Percentiles rank a stretch among this genome's conserved stretches.
phyloP scores from a whole-genome alignment of 1,139 yeast species.

The Debaryomyces sp. region DNA sequence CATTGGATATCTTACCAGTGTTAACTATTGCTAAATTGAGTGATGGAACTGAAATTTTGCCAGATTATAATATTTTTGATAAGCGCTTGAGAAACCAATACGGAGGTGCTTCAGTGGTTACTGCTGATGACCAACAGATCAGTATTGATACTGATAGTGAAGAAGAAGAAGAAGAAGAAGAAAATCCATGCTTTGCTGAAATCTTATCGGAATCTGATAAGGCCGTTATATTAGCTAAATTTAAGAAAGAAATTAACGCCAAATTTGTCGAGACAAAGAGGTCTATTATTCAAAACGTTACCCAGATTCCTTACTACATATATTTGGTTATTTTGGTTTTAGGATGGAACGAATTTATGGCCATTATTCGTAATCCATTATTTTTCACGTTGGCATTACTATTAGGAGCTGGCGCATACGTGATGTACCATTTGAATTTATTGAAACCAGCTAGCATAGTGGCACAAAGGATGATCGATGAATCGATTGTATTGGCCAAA shows the following conservation, averaged over 20 bases:
- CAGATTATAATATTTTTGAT: slow-evolving; percentile 52
- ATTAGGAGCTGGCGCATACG: slow-evolving; percentile 61
- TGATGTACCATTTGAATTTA: slow-evolving; percentile 70
- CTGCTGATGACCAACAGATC: slow-evolving; percentile 23
- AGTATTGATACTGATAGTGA: slow-evolving; percentile 46
- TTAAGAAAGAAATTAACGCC: slow-evolving; percentile 79
- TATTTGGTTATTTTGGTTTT: slow-evolving; percentile 70
- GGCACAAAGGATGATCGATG: slow-evolving; percentile 57
- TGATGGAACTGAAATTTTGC: slow-evolving; percentile 57
- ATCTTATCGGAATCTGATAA: slow-evolving; percentile 63
- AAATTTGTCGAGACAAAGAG: slow-evolving; percentile 84
- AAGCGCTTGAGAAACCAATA: slow-evolving; percentile 24
- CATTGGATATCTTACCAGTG: slow-evolving; percentile 61
- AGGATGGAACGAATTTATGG: slow-evolving; percentile 97
- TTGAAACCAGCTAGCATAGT: slow-evolving; percentile 76
- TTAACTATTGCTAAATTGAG: slow-evolving; percentile 59
- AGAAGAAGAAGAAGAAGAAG: slow-evolving; percentile 40
- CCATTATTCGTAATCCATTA: slow-evolving; percentile 81
- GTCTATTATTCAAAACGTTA: slow-evolving; percentile 65
- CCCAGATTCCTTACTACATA: slow-evolving; percentile 84
- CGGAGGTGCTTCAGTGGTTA: slow-evolving; percentile 15
- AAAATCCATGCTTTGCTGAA: slow-evolving; percentile 48
- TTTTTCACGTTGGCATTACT: slow-evolving; percentile 64
- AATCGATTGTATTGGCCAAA: slow-evolving; percentile 58
- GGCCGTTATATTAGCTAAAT: slow-evolving; percentile 56